Evolutionary conservation across 352 stramenopile genomes (phyloP), one percentile per base, ranked within the genome.

Genomic region (Phytophthora tentaculata): DNA sequence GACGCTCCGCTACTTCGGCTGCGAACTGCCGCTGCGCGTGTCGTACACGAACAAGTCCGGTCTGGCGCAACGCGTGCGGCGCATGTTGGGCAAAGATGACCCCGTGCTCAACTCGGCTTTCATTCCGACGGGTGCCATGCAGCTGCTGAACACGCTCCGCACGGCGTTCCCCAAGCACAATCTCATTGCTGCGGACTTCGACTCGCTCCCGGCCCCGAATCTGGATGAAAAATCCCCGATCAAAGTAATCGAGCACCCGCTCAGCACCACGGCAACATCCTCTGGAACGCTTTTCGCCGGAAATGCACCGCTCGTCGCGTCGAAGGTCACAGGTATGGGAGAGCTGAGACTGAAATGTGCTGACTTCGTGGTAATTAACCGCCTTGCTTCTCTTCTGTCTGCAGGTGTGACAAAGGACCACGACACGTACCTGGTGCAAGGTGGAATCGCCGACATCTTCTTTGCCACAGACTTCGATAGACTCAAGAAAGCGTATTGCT

Each of bases 361-460:
- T 48, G 28, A 32, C 28, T 32, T 8, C 9, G 9, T 32, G 28
- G 9, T 32, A 32, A 8, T 32, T 32, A 32, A 32, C 28, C 9
- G 29, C 29, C 23, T 61, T 14, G 43, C 28, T 24, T 37, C 14
- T 55, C n/a, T 37, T 24, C 32, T 56, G 35, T 48, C 26, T 71
- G 10, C 58, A 88, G 86, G 85, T 32, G 71, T 75, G 45, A 95
- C 89, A 9, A 67, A 89, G 24, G 91, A 97, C 57, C 88, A 97
- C 67, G 84, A 92, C 61, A 97, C 89, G 49, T 97, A 97, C 59
- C 67, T 97, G 12, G 84, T 96, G 26, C 71, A 91, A 64, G 82
- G 86, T 12, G 90, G 90, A 35, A 88, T 94, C 23, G 89, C 90
- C 17, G 91, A 97, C 55, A 96, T 97, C 28, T 97, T 97, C 73